A percentile compares a stretch with the other conserved stretches of the same genome.
Evolutionary conservation across 2,329 filamentous ascomycete genomes (phyloP).

Genomic region (Triangularia setosa): DNA sequence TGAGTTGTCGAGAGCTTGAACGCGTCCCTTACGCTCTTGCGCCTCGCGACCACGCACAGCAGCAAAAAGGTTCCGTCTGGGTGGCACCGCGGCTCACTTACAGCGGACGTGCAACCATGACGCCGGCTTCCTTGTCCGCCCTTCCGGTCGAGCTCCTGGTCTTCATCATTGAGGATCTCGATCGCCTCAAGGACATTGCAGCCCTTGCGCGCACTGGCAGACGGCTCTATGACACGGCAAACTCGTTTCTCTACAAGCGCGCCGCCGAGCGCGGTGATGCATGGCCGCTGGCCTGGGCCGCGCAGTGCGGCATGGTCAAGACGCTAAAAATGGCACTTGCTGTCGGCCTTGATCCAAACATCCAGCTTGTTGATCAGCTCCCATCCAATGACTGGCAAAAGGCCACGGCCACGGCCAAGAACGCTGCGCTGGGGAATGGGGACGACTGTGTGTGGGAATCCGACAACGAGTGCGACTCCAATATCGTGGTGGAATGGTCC

Average conservation of each 20-base stretch:
- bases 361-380: constrained; percentile 20
- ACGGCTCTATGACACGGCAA: constrained; percentile 23
- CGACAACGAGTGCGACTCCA: constrained; percentile 10
- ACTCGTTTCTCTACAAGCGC: constrained; percentile 27
- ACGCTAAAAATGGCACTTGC: constrained; percentile 26
- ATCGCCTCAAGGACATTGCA: constrained; percentile 23
- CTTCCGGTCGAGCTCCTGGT: constrained; percentile 28
- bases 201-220: constrained; percentile 25
- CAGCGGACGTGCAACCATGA: not conserved
- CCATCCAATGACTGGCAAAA: constrained; percentile 16
- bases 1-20: too few species aligned
- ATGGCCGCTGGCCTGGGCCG: constrained; percentile 28
- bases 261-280: constrained; percentile 15
- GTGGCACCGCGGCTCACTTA: not conserved
- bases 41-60: not conserved
- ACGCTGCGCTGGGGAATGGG: not conserved
- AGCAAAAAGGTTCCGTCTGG: not conserved
- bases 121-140: constrained; percentile 13
- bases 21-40: too few species aligned
- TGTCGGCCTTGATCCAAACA: constrained; percentile 26
- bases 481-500: constrained; percentile 12
- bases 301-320: constrained; percentile 23
- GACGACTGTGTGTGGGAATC: constrained; percentile 18
- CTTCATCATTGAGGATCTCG: constrained; percentile 26
- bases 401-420: not conserved